Conservation (phyloP, 805 yeast species). For the Hanseniaspora lachancei region DNA sequence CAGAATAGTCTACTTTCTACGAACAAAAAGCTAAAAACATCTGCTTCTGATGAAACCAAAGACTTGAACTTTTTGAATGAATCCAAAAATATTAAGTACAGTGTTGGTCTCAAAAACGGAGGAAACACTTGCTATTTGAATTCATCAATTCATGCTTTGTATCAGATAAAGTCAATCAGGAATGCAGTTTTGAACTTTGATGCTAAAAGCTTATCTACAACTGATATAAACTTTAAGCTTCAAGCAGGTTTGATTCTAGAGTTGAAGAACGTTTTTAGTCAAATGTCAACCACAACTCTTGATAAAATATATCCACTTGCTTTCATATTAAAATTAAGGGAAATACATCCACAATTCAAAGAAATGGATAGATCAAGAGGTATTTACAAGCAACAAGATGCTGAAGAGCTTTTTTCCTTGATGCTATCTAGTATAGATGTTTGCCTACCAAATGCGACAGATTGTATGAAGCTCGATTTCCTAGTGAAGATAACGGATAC, state of each 20-base stretch:
- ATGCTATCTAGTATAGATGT: conserved; percentile 42
- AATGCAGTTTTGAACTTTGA: conserved; percentile 46
- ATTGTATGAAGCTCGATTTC: conserved; percentile 44
- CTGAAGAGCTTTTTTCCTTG: conserved; percentile 88
- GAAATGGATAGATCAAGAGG: conserved; percentile 60
- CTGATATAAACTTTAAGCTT: conserved; percentile 28
- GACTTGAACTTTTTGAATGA: conserved; percentile 58
- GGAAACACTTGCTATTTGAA: conserved; percentile 94
- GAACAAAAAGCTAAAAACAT: conserved; percentile 6
- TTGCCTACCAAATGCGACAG: conserved; percentile 31
- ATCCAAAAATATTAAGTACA: conserved; percentile 30
- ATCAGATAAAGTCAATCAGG: conserved; percentile 62
- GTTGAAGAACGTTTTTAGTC: conserved; percentile 33
- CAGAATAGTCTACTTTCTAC: not conserved
- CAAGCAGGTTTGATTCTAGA: conserved; percentile 36
- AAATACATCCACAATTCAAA: conserved; percentile 73
- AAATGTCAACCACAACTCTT: conserved; percentile 30
- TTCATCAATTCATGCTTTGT: conserved; percentile 77
- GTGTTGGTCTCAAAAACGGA: conserved; percentile 70
- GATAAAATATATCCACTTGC: conserved; percentile 53
- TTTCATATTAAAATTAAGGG: conserved; percentile 53
- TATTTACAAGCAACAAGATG: conserved; percentile 86
- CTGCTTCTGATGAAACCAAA: conserved; percentile 22
- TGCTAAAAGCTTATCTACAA: conserved; percentile 35
- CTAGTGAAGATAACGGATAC: conserved; percentile 51